phyloP scores from a whole-genome alignment of 2,329 filamentous ascomycete species.

The Coleophoma crateriformis region DNA sequence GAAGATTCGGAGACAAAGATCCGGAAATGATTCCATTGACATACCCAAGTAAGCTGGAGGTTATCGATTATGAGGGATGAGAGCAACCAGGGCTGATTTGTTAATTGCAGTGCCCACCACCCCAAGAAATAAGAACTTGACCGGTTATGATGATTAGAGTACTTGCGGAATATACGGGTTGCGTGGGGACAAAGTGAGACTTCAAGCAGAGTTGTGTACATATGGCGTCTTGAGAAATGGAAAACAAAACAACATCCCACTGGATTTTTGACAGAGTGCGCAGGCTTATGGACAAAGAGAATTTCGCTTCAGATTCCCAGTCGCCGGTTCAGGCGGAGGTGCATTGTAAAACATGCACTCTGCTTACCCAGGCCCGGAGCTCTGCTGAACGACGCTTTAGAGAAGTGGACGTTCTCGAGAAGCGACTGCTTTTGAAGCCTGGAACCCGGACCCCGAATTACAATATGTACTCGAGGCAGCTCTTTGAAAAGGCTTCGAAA shows the following conservation, averaged over 20 bases:
- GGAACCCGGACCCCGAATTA: no score
- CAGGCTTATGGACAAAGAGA: no score
- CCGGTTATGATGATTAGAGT: conserved; percentile 50
- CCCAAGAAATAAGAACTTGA: conserved; percentile 30
- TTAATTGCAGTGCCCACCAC: conserved; percentile 10
- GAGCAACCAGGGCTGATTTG: neutral
- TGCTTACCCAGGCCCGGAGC: no score
- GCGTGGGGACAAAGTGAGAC: neutral
- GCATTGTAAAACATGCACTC: no score
- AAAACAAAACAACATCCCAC: neutral
- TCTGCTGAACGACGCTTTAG: no score
- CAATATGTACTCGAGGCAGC: no score
- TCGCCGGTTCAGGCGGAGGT: no score
- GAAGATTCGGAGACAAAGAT: conserved; percentile 66
- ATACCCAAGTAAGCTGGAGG: conserved; percentile 67
- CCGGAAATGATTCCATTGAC: conserved; percentile 74
- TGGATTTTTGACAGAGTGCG: no score
- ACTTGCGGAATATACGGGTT: neutral
- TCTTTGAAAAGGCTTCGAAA: no score
- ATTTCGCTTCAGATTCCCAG: no score
- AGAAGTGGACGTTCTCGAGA: no score
- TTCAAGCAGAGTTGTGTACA: neutral
- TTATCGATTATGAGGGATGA: neutral
- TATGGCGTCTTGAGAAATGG: neutral
- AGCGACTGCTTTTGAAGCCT: no score